phyloP scores from a whole-genome alignment of 1,284 basidiomycete genomes.

The Austropuccinia psidii region DNA sequence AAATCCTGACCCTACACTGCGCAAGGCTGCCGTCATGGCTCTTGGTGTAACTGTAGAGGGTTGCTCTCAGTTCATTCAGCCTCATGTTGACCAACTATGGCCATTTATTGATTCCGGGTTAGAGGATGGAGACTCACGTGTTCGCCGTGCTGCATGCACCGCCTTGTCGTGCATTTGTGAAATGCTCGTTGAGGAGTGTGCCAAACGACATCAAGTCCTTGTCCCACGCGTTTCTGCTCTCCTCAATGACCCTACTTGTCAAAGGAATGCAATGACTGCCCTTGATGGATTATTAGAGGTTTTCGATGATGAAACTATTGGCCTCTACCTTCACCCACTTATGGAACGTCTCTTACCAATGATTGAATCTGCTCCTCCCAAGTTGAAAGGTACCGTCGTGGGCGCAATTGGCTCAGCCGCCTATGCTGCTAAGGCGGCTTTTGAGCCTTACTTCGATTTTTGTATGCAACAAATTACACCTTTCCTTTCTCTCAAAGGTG shows the following conservation, averaged over 20 bases:
- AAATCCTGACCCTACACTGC: constrained; percentile 61
- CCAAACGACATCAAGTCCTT: constrained; percentile 70
- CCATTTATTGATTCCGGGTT: constrained; percentile 87
- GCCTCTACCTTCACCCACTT: constrained; percentile 83
- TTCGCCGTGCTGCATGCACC: constrained; percentile 89
- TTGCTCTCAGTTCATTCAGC: constrained; percentile 95
- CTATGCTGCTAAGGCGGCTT: constrained; percentile 88
- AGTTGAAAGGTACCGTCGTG: constrained; percentile 90
- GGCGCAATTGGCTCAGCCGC: constrained; percentile 97
- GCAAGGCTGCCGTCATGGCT: constrained; percentile 91
- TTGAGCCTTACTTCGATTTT: constrained; percentile 89
- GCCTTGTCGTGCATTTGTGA: constrained; percentile 95
- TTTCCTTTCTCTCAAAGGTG: constrained; percentile 73
- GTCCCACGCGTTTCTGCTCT: constrained; percentile 67
- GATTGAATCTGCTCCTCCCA: constrained; percentile 73
- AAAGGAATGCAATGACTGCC: constrained; percentile 86
- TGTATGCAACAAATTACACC: constrained; percentile 84
- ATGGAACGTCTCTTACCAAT: constrained; percentile 90
- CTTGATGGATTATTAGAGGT: constrained; percentile 96
- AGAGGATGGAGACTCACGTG: constrained; percentile 69
- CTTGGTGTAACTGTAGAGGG: constrained; percentile 95
- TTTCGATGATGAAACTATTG: constrained; percentile 74
- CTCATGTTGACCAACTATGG: constrained; percentile 87
- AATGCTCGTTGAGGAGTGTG: constrained; percentile 92
- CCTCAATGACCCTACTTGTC: constrained; percentile 78